These are phyloP conservation scores for Pinus taeda DNA, from an alignment of 75 land plant genomes.

Conservation along the genomic window DNA sequence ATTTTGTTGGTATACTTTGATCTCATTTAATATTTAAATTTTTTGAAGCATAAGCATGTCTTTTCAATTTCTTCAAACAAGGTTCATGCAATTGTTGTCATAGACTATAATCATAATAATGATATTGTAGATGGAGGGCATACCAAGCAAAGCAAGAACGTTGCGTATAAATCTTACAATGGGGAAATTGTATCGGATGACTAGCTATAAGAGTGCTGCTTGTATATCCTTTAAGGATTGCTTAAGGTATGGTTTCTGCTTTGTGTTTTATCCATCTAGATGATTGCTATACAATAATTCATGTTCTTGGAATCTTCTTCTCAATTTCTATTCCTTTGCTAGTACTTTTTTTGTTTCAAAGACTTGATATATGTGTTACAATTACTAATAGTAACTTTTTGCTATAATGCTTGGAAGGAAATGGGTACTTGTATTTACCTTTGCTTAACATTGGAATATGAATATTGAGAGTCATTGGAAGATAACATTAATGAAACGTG, in stretches of 20 bases:
- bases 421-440: not conserved
- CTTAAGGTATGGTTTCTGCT: constrained; percentile 55
- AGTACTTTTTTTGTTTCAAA: not conserved
- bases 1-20: not conserved
- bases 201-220: constrained; percentile 78
- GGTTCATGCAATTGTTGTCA: no score
- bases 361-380: not conserved
- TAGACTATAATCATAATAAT: no score
- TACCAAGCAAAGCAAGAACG: constrained; percentile 82
- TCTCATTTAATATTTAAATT: no score
- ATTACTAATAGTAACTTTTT: not conserved
- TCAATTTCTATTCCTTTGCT: no score
- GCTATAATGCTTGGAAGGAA: not conserved
- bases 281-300: not conserved
- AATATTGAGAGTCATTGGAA: no score
- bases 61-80: not conserved
- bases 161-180: constrained; percentile 77
- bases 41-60: not conserved
- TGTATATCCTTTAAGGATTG: constrained; percentile 80
- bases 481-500: no score
- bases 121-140: constrained; percentile 82
- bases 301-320: no score
- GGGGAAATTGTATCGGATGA: constrained; percentile 79
- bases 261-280: no score
- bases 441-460: not conserved